Evolutionary conservation across 345 rosid species (phyloP).

Genomic region (Isatis tinctoria): DNA sequence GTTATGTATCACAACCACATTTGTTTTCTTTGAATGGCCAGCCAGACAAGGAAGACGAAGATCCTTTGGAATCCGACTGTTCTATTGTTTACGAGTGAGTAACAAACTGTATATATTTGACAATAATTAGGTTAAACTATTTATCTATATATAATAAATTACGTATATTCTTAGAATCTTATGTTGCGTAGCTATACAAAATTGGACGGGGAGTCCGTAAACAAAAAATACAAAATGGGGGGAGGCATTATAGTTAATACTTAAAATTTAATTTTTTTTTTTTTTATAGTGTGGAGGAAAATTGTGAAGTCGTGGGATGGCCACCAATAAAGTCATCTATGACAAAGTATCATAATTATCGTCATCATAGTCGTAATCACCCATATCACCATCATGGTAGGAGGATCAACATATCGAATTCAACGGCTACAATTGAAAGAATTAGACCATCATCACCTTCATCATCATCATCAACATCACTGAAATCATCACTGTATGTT

Average conservation of each 20-base stretch:
- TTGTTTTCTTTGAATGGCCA: slow-evolving; percentile 35
- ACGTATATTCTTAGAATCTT: not conserved
- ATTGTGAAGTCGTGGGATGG: slow-evolving; percentile 54
- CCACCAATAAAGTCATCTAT: slow-evolving; percentile 73
- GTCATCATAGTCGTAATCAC: slow-evolving; percentile 24
- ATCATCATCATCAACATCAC: not conserved
- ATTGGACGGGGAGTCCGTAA: too few relatives aligned
- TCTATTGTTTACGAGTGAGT: slow-evolving; percentile 41
- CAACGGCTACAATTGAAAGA: not conserved
- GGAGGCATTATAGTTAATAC: not conserved
- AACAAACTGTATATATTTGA: not conserved
- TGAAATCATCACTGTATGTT: slow-evolving; percentile 42
- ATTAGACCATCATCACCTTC: not conserved
- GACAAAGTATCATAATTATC: slow-evolving; percentile 37
- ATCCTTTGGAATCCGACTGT: slow-evolving; percentile 28
- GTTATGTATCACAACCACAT: not conserved
- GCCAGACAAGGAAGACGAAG: slow-evolving; percentile 52
- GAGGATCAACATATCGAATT: slow-evolving; percentile 14
- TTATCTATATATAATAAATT: not conserved
- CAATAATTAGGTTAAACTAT: not conserved
- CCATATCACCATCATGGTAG: slow-evolving; percentile 30
- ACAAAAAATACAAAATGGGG: too few relatives aligned
- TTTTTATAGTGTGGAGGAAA: slow-evolving; percentile 35
- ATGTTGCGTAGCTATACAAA: not conserved
- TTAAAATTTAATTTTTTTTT: not conserved